These are phyloP conservation scores for Heterobasidion annosum DNA, from an alignment of 1,284 basidiomycete genomes.

Conservation along the genomic window DNA sequence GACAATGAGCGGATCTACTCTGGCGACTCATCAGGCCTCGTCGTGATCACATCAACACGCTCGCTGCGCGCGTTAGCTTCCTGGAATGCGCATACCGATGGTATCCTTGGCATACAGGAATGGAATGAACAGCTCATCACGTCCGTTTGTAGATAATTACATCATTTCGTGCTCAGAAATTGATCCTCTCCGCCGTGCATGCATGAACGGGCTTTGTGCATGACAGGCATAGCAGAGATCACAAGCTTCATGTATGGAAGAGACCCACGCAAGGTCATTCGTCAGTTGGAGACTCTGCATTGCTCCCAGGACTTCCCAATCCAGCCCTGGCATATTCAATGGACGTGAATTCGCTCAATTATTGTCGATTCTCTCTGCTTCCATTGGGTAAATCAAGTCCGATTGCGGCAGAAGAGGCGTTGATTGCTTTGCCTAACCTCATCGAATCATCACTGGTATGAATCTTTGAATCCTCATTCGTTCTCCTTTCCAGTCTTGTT, in stretches of 20 bases:
- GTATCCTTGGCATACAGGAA: conserved; percentile 71
- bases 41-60: conserved; percentile 65
- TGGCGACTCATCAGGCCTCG: conserved; percentile 67
- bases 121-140: conserved; percentile 60
- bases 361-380: conserved; percentile 70
- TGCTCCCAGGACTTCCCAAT: conserved; percentile 33
- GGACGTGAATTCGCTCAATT: conserved; percentile 86
- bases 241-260: conserved; percentile 71
- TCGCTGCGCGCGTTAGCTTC: conserved; percentile 59
- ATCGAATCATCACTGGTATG: conserved; percentile 78
- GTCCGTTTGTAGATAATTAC: conserved; percentile 28
- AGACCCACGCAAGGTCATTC: conserved; percentile 27
- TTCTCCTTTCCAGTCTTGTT: background rate
- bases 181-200: background rate
- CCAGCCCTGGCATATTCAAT: conserved; percentile 57
- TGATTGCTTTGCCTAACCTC: conserved; percentile 79
- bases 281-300: conserved; percentile 47
- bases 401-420: conserved; percentile 23
- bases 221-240: conserved; percentile 76
- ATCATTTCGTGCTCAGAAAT: background rate
- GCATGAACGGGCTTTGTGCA: background rate
- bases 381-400: conserved; percentile 4
- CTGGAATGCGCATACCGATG: conserved; percentile 76
- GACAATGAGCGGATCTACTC: conserved; percentile 76
- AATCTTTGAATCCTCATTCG: conserved; percentile 1